Conservation (phyloP, 768 basidiomycete genomes). For the Leccinum ochraceum region DNA sequence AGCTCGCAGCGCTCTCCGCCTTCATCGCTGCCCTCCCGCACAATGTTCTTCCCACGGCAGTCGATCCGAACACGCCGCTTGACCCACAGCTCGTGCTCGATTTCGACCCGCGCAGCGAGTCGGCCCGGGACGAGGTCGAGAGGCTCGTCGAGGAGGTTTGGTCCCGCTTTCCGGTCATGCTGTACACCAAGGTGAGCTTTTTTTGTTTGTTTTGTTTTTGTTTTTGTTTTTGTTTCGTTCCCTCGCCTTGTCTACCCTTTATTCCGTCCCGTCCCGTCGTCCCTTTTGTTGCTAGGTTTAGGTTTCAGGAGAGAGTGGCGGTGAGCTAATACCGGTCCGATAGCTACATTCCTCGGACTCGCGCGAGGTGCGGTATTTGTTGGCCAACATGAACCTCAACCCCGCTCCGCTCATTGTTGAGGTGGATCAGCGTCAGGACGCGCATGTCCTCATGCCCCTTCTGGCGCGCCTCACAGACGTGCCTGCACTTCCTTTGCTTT, state of each 20-base stretch:
- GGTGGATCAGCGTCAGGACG: constrained; percentile 73
- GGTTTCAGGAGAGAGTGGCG: not conserved
- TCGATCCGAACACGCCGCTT: constrained; percentile 64
- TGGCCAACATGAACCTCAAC: constrained; percentile 54
- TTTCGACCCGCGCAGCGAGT: constrained; percentile 72
- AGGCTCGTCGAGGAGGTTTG: constrained; percentile 66
- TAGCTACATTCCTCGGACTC: constrained; percentile 66
- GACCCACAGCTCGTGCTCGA: constrained; percentile 83
- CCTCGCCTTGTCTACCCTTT: not conserved
- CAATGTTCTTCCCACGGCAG: constrained; percentile 67
- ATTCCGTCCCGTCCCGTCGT: not conserved
- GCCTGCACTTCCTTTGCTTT: constrained; percentile 60
- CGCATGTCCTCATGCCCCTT: constrained; percentile 59
- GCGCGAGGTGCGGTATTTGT: constrained; percentile 63
- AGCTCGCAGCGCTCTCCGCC: constrained; percentile 72
- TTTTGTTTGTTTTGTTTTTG: not conserved
- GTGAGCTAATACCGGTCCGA: constrained; percentile 6
- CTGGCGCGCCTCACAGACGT: constrained; percentile 59
- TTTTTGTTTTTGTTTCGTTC: not conserved
- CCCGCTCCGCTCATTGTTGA: constrained; percentile 71
- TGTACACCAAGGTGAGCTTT: constrained; percentile 65
- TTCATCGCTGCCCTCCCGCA: constrained; percentile 74
- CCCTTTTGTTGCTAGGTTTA: constrained; percentile 1
- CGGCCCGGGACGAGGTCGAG: constrained; percentile 60
- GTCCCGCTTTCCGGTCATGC: constrained; percentile 70